Evolutionary conservation across 2,329 filamentous ascomycete species (phyloP), one percentile per base, ranked within the genome.

Genomic region (Verticillium albo-atrum): DNA sequence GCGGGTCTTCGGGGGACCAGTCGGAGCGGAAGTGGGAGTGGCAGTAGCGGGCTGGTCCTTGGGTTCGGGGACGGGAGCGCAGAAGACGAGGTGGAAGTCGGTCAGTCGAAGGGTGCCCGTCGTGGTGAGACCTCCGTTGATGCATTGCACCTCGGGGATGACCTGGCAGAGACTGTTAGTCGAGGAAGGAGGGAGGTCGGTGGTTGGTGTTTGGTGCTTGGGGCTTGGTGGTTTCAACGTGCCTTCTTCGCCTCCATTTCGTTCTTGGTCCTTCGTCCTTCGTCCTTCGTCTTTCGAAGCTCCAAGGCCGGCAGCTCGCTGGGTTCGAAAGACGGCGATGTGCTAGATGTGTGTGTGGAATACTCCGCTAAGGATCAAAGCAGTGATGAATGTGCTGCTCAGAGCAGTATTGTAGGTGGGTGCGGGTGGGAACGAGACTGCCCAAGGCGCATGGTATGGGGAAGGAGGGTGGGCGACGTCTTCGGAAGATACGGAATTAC

Each of bases 21-120:
- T 50, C 4, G 54, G 50, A 20, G 63, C 59, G 23, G 20, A 14
- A 20, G n/a, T 28, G 15, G 37, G 6, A n/a, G 47, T n/a, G n/a
- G 63, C 56, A 12, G 62, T 50, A 28, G 69, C 64, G 14, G 62
- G 56, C 14, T 66, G 32, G 17, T 69, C 58, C 60, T 61, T 63
- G 59, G 66, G 67, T 64, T 69, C 71, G 54, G 70, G 75, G 55
- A 68, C 70, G 50, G 76, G 79, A 50, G 74, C 79, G 64, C 73
- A 79, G 68, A 84, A 84, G 58, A 84, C 76, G 62, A 84, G 77
- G 72, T 89, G 87, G 71, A 85, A 86, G 68, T 86, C 80, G 63
- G 84, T 86, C 59, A 89, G 77, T 67, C 85, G 82, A 57, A 89
- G 74, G 61, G 80, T 84, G 62, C 84, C 85, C 26, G 75, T 75